Base-by-base conservation (phyloP, 805 yeast genomes). In the Monosporozyma unispora region DNA sequence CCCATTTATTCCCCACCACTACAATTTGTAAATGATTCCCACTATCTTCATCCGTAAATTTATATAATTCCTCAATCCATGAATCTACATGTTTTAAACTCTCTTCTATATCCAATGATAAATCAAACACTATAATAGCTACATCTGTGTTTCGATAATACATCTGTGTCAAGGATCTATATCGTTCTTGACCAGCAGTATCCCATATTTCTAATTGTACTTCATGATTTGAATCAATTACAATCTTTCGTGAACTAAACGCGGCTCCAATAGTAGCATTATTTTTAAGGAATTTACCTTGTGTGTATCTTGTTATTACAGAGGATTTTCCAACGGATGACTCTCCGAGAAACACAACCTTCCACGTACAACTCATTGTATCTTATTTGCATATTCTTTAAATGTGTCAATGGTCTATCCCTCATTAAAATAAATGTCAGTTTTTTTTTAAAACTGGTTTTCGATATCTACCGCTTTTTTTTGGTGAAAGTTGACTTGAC, bases 261-360 rank as follows among this genome's bases (percentile, higher is more conserved):
- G 93, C 95, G 1, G 95, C 95, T 1, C 95, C 93, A 49, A 85
- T 85, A 1, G 95, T 85, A 22, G 90, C 84, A 65, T 84, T 89
- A 54, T 85, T 75, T 55, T 81, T 86, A 52, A 82, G 84, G 66
- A 85, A 85, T 19, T 83, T 77, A 56, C 84, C 82, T 60, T 84
- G 82, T 27, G 82, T 86, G 54, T 83, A 83, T 50, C 91, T 69
- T 53, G 80, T 81, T 7, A 81, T 85, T 7, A 82, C 74, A 0
- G 86, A 80, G 0, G 82, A 76, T 59, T 81, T 81, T 37, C 87
- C 87, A 41, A 81, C 87, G 1, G 86, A 84, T 1, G 84, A 79
- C 57, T 81, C 87, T 6, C 86, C 86, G 47, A 71, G 55, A 0
- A 82, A 72, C 1, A 82, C 87, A 18, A 82, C 69, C 57, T 82